phyloP scores from a whole-genome alignment of 75 land plant species.

The Cupressus sempervirens region DNA sequence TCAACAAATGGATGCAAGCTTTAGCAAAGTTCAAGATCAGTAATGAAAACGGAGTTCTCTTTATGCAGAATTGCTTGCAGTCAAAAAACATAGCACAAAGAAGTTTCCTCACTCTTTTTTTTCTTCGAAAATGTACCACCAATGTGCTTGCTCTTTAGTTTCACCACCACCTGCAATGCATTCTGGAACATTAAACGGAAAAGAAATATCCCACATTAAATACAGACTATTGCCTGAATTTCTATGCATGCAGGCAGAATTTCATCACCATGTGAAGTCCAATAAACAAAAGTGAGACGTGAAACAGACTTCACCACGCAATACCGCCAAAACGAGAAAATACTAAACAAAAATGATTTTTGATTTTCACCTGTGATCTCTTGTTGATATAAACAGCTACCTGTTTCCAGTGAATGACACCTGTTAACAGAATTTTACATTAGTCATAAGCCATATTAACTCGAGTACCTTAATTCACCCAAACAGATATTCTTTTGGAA shows the following conservation, averaged over 20 bases:
- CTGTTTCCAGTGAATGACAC: conserved; percentile 48
- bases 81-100: neutral
- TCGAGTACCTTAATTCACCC: neutral
- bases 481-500: neutral
- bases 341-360: conserved; percentile 6
- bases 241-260: neutral
- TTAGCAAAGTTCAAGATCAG: neutral
- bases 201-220: conserved; percentile 9
- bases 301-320: neutral
- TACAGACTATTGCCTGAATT: neutral
- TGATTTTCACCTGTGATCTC: conserved; percentile 51
- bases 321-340: neutral
- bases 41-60: neutral
- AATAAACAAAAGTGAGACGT: neutral
- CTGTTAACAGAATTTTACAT: conserved; percentile 22
- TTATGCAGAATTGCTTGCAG: neutral
- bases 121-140: conserved; percentile 80
- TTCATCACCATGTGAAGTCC: neutral
- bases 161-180: conserved; percentile 61
- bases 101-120: conserved; percentile 60
- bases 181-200: conserved; percentile 1
- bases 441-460: neutral
- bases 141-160: conserved; percentile 72
- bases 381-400: conserved; percentile 70
- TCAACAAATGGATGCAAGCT: neutral